phyloP scores from a whole-genome alignment of 2,329 filamentous ascomycete genomes.

The Sporothrix mexicana region DNA sequence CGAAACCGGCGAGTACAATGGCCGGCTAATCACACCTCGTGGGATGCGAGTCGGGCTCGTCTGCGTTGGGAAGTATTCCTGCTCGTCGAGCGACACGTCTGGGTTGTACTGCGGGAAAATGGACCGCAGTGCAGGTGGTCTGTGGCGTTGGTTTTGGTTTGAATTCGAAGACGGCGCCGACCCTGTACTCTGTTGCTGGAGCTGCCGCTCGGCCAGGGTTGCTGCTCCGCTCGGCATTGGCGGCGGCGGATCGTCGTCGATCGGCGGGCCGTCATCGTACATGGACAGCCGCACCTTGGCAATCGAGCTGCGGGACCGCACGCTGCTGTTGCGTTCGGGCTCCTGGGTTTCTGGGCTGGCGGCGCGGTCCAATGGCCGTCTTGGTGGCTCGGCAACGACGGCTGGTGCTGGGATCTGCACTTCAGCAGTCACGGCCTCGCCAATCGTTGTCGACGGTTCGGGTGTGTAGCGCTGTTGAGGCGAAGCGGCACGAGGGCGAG shows the following conservation, averaged over 20 bases:
- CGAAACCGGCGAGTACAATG: constrained; percentile 60
- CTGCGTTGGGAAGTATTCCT: constrained; percentile 73
- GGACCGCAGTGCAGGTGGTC: constrained; percentile 62
- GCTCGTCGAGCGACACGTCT: constrained; percentile 67
- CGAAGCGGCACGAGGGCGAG: constrained; percentile 47
- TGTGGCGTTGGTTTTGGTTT: constrained; percentile 38
- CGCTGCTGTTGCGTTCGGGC: constrained; percentile 56
- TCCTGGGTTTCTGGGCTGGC: constrained; percentile 44
- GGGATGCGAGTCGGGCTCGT: constrained; percentile 68
- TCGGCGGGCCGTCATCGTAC: constrained; percentile 39
- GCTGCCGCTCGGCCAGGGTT: constrained; percentile 27
- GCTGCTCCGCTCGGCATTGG: constrained; percentile 34
- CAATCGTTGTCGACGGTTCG: constrained; percentile 23
- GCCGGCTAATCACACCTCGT: constrained; percentile 67
- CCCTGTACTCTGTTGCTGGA: constrained; percentile 22
- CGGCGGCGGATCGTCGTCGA: constrained; percentile 35
- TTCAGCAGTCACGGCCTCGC: constrained; percentile 37
- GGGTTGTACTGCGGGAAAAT: constrained; percentile 80
- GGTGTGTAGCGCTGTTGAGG: constrained; percentile 41
- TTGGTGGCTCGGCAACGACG: constrained; percentile 43
- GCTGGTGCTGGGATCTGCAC: constrained; percentile 49
- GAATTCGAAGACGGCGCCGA: not conserved
- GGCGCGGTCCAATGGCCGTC: not conserved
- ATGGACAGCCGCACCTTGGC: constrained; percentile 57
- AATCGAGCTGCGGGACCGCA: constrained; percentile 61